Conservation (phyloP, 2,329 filamentous ascomycete species). For the Trematosphaeria pertusa region DNA sequence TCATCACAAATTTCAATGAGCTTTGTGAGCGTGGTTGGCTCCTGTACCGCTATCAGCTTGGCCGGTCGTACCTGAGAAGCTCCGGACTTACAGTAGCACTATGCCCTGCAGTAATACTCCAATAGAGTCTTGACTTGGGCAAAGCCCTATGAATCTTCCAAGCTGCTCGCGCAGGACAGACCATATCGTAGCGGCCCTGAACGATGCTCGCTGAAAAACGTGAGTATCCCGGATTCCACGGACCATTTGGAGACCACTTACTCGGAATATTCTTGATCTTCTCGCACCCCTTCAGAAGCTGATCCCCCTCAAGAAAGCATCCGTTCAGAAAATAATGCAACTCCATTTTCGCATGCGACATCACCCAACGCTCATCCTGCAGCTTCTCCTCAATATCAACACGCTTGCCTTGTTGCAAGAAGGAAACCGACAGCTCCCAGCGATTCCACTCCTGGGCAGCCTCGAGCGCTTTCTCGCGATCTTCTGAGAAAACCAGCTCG, state of each 20-base stretch:
- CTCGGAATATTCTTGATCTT: constrained; percentile 42
- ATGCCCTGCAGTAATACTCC: constrained; percentile 35
- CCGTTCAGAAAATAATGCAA: constrained; percentile 50
- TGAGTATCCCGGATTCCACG: neutral
- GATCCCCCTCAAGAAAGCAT: constrained; percentile 48
- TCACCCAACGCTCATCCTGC: constrained; percentile 28
- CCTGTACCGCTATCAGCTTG: neutral
- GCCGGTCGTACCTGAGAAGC: neutral
- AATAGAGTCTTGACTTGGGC: constrained; percentile 33
- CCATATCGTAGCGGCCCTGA: constrained; percentile 52
- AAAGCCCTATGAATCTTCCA: constrained; percentile 50
- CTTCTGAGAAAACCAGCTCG: constrained; percentile 41
- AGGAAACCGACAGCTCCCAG: constrained; percentile 34
- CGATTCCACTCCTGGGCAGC: constrained; percentile 41
- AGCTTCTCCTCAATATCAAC: constrained; percentile 20
- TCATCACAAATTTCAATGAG: neutral
- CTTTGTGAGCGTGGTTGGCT: neutral
- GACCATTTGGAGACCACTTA: constrained; percentile 6
- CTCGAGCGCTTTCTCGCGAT: constrained; percentile 22
- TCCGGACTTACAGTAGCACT: constrained; percentile 14
- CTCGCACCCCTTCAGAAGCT: constrained; percentile 43
- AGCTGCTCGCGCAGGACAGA: constrained; percentile 49
- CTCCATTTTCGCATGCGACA: constrained; percentile 49
- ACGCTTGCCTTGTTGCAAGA: constrained; percentile 14
- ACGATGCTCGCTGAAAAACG: constrained; percentile 40